These are phyloP conservation scores for Solanum habrochaites DNA, from an alignment of 257 asterid species.

Conservation along the genomic window DNA sequence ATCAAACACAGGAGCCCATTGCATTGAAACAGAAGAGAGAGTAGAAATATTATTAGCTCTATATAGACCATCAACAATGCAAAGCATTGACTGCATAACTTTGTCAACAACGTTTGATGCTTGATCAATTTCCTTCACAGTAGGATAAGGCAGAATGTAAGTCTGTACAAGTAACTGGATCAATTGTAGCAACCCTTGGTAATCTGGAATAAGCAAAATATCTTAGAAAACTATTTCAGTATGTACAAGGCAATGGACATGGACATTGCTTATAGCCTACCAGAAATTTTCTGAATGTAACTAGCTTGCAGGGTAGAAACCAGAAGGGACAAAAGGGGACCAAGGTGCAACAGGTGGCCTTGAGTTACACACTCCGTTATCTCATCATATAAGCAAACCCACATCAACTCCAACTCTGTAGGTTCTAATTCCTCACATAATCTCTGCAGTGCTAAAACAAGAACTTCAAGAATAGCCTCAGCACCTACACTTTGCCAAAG, in stretches of 20 bases:
- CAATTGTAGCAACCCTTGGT: constrained; percentile 32
- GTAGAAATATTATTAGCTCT: constrained; percentile 23
- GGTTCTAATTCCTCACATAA: constrained; percentile 51
- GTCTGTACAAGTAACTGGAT: constrained; percentile 45
- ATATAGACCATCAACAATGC: constrained; percentile 54
- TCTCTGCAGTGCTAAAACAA: constrained; percentile 44
- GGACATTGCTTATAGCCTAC: constrained; percentile 14
- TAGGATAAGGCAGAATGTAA: constrained; percentile 26
- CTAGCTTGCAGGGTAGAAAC: constrained; percentile 42
- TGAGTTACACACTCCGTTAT: constrained; percentile 30
- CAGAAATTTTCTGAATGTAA: constrained; percentile 38
- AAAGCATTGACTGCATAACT: constrained; percentile 46
- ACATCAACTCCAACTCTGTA: constrained; percentile 29
- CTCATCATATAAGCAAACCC: constrained; percentile 43
- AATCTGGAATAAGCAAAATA: constrained; percentile 32
- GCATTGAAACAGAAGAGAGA: constrained; percentile 26
- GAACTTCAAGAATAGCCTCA: constrained; percentile 49
- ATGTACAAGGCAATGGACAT: background rate
- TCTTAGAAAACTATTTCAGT: constrained; percentile 1
- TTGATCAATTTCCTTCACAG: constrained; percentile 21
- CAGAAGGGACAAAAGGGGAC: constrained; percentile 54
- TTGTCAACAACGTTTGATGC: constrained; percentile 33
- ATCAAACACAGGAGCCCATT: constrained; percentile 58
- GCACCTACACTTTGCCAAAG: constrained; percentile 31
- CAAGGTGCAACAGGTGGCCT: constrained; percentile 29